A percentile compares a stretch with the other conserved stretches of the same genome.
phyloP scores from a whole-genome alignment of 176 grass and related monocot species.

The Oryza meyeriana region DNA sequence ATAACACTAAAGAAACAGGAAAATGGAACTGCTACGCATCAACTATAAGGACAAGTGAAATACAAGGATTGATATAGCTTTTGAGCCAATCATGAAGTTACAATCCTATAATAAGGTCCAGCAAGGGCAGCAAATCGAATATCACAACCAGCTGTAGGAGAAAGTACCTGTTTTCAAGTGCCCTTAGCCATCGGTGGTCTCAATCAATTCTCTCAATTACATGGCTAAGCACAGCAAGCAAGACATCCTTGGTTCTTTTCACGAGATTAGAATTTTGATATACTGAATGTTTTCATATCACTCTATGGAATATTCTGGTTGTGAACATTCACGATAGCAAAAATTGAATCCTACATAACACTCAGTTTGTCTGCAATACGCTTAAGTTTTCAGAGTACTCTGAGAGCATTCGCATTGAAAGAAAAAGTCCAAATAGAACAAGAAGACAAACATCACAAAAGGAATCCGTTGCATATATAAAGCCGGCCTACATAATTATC shows the following conservation, averaged over 20 bases:
- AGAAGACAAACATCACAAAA: constrained; percentile 63
- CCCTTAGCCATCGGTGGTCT: constrained; percentile 37
- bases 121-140: background rate
- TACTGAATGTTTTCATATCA: constrained; percentile 58
- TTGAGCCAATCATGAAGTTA: constrained; percentile 14
- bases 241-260: constrained; percentile 70
- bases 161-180: constrained; percentile 38
- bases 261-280: constrained; percentile 49
- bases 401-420: constrained; percentile 43
- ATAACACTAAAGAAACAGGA: background rate
- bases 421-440: constrained; percentile 64
- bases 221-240: constrained; percentile 61
- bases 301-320: constrained; percentile 36
- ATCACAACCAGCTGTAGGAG: background rate
- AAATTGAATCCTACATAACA: constrained; percentile 34
- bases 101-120: background rate
- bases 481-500: constrained; percentile 46
- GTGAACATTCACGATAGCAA: constrained; percentile 14
- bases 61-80: background rate
- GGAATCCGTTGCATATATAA: constrained; percentile 61
- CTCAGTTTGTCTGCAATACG: constrained; percentile 39
- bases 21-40: constrained; percentile 11
- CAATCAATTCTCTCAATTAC: constrained; percentile 75
- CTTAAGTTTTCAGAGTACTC: constrained; percentile 38
- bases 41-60: background rate